Percentiles rank a stretch among this genome's conserved stretches.
These are phyloP conservation scores for Exophiala sideris DNA, from an alignment of 2,329 filamentous ascomycete species.

Conservation along the genomic window DNA sequence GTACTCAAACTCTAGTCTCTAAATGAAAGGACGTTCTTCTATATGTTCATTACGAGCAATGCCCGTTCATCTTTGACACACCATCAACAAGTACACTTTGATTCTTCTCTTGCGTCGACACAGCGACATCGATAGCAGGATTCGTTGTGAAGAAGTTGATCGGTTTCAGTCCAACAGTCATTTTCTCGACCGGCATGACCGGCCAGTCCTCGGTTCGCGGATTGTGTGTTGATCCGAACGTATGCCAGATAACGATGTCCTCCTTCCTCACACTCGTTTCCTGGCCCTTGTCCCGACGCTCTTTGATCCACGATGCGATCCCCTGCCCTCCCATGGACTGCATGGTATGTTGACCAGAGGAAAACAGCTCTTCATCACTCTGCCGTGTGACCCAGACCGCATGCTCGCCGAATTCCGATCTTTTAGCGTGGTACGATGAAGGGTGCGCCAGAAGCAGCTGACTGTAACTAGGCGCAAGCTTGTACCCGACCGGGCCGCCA, in stretches of 20 bases:
- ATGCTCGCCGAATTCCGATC: conserved; percentile 55
- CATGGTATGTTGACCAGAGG: conserved; percentile 55
- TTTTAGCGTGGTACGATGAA: conserved; percentile 49
- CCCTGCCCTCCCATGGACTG: conserved; percentile 50
- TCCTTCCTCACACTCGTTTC: conserved; percentile 34
- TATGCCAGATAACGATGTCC: conserved; percentile 45
- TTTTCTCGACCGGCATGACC: conserved; percentile 36
- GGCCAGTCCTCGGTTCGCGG: conserved; percentile 45
- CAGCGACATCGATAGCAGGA: conserved; percentile 29
- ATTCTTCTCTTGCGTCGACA: conserved; percentile 22
- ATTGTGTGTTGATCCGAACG: conserved; percentile 45
- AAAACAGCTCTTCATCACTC: conserved; percentile 51
- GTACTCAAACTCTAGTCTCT: too few relatives aligned
- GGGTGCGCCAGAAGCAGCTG: conserved; percentile 56
- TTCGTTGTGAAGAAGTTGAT: conserved; percentile 32
- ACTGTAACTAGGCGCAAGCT: conserved; percentile 54
- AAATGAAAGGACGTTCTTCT: too few relatives aligned
- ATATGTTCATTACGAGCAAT: conserved; percentile 2
- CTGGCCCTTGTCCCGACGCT: conserved; percentile 37
- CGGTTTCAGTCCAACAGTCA: conserved; percentile 30
- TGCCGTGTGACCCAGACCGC: conserved; percentile 55
- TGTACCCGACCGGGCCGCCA: conserved; percentile 53
- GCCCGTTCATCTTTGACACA: conserved; percentile 3
- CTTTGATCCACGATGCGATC: conserved; percentile 45
- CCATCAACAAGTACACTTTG: conserved; percentile 22